Percentiles rank a stretch among this genome's conserved stretches.
Evolutionary conservation across 2,329 filamentous ascomycete species (phyloP).

Genomic region (Westerdykella ornata): DNA sequence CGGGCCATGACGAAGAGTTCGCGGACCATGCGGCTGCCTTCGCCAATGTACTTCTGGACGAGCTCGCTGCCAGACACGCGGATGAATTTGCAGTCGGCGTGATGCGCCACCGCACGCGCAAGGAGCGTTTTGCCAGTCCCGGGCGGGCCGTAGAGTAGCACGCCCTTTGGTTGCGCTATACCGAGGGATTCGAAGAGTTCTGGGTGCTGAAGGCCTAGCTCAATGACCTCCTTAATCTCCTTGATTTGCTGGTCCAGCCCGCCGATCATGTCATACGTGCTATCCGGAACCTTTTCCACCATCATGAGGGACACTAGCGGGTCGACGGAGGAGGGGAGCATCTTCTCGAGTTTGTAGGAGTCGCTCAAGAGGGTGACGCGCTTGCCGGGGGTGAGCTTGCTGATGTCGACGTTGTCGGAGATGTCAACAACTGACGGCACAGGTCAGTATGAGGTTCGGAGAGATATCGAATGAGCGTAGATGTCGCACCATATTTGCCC

Average conservation of each 20-base stretch:
- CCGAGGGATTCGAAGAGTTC: constrained; percentile 98
- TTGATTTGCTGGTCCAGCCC: constrained; percentile 98
- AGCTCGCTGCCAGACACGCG: constrained; percentile 91
- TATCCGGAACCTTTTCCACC: constrained; percentile 99
- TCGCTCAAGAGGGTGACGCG: constrained; percentile 94
- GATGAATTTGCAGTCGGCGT: constrained; percentile 99
- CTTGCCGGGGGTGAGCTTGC: constrained; percentile 95
- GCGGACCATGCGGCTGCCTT: constrained; percentile 95
- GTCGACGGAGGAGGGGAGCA: constrained; percentile 95
- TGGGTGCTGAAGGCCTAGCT: constrained; percentile 94
- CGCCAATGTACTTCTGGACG: constrained; percentile 98
- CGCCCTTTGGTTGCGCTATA: constrained; percentile 96
- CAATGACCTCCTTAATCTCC: constrained; percentile 99
- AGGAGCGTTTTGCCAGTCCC: constrained; percentile 96
- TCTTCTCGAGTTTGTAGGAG: constrained; percentile 97
- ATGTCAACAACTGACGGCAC: constrained; percentile 81
- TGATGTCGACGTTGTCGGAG: constrained; percentile 85
- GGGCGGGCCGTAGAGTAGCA: constrained; percentile 90
- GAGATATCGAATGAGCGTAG: not conserved
- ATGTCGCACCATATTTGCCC: constrained; percentile 87
- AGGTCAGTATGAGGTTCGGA: constrained; percentile 1
- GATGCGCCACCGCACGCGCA: constrained; percentile 91
- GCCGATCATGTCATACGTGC: constrained; percentile 99
- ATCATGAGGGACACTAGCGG: constrained; percentile 99
- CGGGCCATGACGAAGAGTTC: constrained; percentile 99